Evolutionary conservation across 2,329 filamentous ascomycete genomes (phyloP).

Genomic region (Scopulariopsis brevicaulis): DNA sequence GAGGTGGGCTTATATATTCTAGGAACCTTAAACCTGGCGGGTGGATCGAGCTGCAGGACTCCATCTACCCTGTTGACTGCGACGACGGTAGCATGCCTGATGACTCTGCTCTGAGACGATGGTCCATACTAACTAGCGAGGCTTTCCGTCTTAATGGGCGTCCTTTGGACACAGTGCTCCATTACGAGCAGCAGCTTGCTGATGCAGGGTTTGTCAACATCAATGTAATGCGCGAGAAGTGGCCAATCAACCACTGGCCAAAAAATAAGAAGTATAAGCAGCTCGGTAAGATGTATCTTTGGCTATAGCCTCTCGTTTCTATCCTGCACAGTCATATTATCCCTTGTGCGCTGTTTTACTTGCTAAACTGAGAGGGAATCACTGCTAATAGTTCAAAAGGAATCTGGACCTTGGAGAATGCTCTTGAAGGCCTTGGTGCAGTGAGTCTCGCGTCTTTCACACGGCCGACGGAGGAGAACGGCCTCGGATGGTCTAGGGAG

Average conservation of each 20-base stretch:
- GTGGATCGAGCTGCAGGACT: slow-evolving; percentile 20
- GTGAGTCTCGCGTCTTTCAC: slow-evolving; percentile 20
- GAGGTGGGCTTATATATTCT: neutral
- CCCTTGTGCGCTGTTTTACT: neutral
- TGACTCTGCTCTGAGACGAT: slow-evolving; percentile 12
- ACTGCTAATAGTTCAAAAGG: slow-evolving; percentile 10
- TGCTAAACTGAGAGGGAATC: neutral
- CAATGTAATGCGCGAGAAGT: slow-evolving; percentile 31
- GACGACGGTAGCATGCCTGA: slow-evolving; percentile 19
- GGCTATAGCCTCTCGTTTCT: too few species aligned
- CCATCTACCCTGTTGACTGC: slow-evolving; percentile 10
- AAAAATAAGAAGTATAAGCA: slow-evolving; percentile 38
- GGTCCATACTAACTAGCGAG: slow-evolving; percentile 16
- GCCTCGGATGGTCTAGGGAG: slow-evolving; percentile 16
- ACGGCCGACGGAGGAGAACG: slow-evolving; percentile 7
- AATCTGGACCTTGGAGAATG: slow-evolving; percentile 12
- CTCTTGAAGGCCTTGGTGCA: slow-evolving; percentile 14
- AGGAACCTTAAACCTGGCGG: slow-evolving; percentile 19
- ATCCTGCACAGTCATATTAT: too few species aligned
- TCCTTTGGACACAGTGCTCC: slow-evolving; percentile 14
- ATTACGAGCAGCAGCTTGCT: slow-evolving; percentile 25
- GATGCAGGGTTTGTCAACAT: slow-evolving; percentile 43
- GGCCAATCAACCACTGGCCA: slow-evolving; percentile 40
- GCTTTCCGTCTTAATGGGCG: slow-evolving; percentile 17
- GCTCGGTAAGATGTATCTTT: slow-evolving; percentile 24